Evolutionary conservation across 371 early-diverging fungal genomes (phyloP).

Genomic region (Capniomyces stellatus): DNA sequence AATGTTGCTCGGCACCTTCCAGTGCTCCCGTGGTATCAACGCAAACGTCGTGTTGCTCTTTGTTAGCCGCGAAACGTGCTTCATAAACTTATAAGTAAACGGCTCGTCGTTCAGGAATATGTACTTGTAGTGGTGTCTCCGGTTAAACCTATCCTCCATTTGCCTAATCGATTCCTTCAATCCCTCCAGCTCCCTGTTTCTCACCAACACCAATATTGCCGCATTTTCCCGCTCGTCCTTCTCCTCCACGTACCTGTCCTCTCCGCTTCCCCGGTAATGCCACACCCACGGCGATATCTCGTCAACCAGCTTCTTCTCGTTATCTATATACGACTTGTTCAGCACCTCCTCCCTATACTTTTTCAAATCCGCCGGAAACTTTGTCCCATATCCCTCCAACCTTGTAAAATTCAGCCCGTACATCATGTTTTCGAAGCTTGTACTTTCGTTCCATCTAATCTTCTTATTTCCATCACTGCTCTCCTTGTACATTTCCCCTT

Average conservation of each 20-base stretch:
- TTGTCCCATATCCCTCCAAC: conserved; percentile 15
- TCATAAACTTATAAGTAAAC: conserved; percentile 57
- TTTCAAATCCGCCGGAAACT: conserved; percentile 12
- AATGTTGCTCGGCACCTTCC: conserved; percentile 32
- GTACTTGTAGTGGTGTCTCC: conserved; percentile 72
- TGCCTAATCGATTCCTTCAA: conserved; percentile 45
- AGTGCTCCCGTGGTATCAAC: conserved; percentile 57
- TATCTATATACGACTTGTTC: conserved; percentile 5
- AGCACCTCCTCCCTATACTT: conserved; percentile 12
- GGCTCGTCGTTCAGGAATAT: conserved; percentile 76
- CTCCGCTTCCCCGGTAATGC: conserved; percentile 24
- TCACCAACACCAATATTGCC: conserved; percentile 40
- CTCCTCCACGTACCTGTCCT: conserved; percentile 3
- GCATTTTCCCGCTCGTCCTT: conserved; percentile 28
- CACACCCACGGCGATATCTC: conserved; percentile 26
- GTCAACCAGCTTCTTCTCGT: conserved; percentile 5
- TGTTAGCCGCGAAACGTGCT: conserved; percentile 33
- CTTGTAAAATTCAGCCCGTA: conserved; percentile 8
- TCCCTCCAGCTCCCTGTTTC: conserved; percentile 57
- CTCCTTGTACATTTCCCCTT: too few relatives aligned
- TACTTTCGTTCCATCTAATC: too few relatives aligned
- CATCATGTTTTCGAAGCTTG: too few relatives aligned
- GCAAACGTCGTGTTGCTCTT: conserved; percentile 34
- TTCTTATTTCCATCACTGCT: too few relatives aligned
- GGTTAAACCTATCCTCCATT: conserved; percentile 75